Base-by-base conservation (phyloP, 2,329 filamentous ascomycete genomes). In the Didymellaceae sp. region DNA sequence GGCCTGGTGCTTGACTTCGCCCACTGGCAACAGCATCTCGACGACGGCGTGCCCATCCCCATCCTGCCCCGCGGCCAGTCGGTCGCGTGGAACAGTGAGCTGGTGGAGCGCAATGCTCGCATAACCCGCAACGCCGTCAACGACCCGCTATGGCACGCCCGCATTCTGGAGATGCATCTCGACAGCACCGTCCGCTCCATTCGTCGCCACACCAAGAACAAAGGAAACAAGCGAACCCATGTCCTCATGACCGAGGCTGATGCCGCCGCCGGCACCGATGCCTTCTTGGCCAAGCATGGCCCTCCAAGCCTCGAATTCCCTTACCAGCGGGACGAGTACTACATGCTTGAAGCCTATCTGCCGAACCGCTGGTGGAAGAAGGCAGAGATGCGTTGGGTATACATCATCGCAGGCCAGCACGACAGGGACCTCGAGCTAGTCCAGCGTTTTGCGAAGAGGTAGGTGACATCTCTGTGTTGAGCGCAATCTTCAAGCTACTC, bases 291-390 rank as follows among this genome's bases (percentile, higher is more conserved):
- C 16, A 72, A 78, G 13, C 74, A 72, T 17, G 83, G 83, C 0
- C 82, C 81, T 3, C 74, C 76, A 0, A 80, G 77, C 0, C 61
- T 79, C 9, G 80, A 84, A 43, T 77, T 83, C 9, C 82, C 82
- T 0, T 83, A 76, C 46, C 76, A 80, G 41, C 71, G 83, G 17
- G 83, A 86, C 50, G 78, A 80, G 35, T 86, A 85, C 59, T 83
- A 86, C 60, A 78, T 81, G 73, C 74, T 86, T 10, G 68, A 84
- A 62, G 80, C 79, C 1, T 85, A 82, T 56, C 59, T 85, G 38
- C 83, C 83, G 0, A 81, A 81, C 54, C 74, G 83, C 17, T 77
- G 75, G 35, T 86, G 82, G 82, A 76, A 69, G 38, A 73, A 72
- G 13, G 71, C 77, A 7, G 59, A 75, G 4, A 62, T 70, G 28